Evolutionary conservation across 1,139 yeast genomes (phyloP).

Genomic region (Debaryomyces sp.): DNA sequence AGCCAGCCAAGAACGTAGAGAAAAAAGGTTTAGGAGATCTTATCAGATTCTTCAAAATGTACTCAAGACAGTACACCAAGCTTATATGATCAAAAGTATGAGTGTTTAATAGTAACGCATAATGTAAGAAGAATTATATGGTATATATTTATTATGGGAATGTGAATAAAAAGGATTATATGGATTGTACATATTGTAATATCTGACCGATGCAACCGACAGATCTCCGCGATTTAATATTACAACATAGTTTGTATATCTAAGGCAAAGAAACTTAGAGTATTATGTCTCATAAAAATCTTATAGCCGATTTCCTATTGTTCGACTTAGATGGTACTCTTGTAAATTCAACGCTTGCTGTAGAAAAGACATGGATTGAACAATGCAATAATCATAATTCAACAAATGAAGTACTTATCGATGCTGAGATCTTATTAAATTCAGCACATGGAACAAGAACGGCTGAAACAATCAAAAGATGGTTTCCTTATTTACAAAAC

Average conservation of each 20-base stretch:
- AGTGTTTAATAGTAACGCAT: background rate
- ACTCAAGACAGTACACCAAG: background rate
- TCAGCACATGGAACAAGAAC: constrained; percentile 23
- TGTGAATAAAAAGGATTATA: background rate
- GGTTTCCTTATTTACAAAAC: constrained; percentile 17
- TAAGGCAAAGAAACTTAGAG: no score
- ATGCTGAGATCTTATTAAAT: constrained; percentile 15
- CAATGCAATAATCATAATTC: constrained; percentile 18
- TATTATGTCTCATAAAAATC: background rate
- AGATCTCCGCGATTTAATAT: background rate
- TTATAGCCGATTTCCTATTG: constrained; percentile 10
- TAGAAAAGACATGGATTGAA: constrained; percentile 23
- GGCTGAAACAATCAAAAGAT: constrained; percentile 16
- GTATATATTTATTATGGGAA: background rate
- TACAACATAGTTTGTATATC: no score
- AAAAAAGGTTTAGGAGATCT: background rate
- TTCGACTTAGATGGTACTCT: constrained; percentile 27
- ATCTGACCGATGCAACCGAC: no score
- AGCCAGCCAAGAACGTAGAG: background rate
- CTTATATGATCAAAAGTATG: background rate
- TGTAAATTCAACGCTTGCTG: constrained; percentile 24
- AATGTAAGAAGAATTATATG: background rate
- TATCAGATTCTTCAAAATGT: background rate
- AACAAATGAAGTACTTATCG: constrained; percentile 11
- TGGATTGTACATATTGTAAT: background rate